A percentile compares a stretch with the other conserved stretches of the same genome.
Conservation (phyloP, 2,329 filamentous ascomycete genomes). For the Epichloe sylvatica region DNA sequence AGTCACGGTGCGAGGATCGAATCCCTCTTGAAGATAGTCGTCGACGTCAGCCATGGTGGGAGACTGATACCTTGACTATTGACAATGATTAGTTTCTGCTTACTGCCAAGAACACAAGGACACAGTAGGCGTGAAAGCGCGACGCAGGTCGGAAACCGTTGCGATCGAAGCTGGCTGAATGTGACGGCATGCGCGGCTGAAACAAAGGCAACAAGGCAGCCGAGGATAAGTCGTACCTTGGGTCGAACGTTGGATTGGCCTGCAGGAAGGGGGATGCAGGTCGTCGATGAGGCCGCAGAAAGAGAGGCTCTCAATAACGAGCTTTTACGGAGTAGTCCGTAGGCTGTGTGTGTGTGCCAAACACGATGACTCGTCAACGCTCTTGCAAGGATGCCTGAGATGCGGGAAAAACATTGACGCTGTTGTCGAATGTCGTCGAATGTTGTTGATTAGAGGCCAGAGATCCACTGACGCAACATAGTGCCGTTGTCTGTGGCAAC, state of each 20-base stretch:
- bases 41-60: conserved; percentile 49
- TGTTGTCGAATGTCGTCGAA: conserved; percentile 1
- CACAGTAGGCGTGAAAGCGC: background rate
- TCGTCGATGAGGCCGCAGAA: conserved; percentile 5
- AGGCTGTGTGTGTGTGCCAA: background rate
- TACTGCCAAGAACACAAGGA: background rate
- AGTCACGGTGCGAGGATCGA: conserved; percentile 72
- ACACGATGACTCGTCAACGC: background rate
- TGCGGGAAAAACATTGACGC: background rate
- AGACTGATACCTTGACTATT: background rate
- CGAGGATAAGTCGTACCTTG: conserved; percentile 1
- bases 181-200: conserved; percentile 1
- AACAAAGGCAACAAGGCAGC: conserved; percentile 2
- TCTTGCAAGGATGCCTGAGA: background rate
- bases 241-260: background rate
- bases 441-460: conserved; percentile 6
- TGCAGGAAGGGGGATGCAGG: conserved; percentile 1
- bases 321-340: background rate
- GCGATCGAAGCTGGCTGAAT: background rate
- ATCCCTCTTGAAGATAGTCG: conserved; percentile 75
- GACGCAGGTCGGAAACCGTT: background rate
- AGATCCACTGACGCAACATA: conserved; percentile 20
- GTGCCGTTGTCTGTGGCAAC: conserved; percentile 29
- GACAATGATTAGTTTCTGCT: conserved; percentile 1
- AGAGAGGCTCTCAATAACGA: background rate